Conservation (phyloP, 495 filamentous ascomycete species). For the Arthonia radiata region DNA sequence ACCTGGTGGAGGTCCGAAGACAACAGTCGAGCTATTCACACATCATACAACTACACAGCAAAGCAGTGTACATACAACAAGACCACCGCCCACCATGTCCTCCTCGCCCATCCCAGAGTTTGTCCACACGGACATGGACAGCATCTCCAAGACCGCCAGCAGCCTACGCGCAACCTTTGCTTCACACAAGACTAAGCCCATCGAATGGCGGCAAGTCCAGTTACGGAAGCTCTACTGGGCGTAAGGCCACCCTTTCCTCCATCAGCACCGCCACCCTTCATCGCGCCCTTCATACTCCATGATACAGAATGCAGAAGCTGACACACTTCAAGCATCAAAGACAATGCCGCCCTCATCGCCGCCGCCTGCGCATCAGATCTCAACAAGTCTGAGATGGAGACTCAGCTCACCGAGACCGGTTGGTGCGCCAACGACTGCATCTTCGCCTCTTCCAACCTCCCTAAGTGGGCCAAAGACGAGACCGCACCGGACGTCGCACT, state of each 20-base stretch:
- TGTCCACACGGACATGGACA: slow-evolving; percentile 39
- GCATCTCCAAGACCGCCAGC: slow-evolving; percentile 33
- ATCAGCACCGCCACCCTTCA: no score
- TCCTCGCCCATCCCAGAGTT: no score
- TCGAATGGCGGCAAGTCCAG: slow-evolving; percentile 62
- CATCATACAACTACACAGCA: no score
- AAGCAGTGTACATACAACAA: no score
- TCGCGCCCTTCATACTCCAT: no score
- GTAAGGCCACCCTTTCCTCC: slow-evolving; percentile 21
- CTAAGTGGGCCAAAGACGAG: slow-evolving; percentile 65
- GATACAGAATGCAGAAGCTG: slow-evolving; percentile 1
- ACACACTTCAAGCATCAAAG: slow-evolving; percentile 28
- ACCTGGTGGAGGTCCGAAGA: no score
- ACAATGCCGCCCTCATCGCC: slow-evolving; percentile 41
- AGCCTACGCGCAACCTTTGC: slow-evolving; percentile 37
- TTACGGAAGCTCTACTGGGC: slow-evolving; percentile 88
- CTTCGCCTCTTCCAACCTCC: slow-evolving; percentile 47
- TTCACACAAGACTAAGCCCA: slow-evolving; percentile 52
- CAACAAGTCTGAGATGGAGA: slow-evolving; percentile 44
- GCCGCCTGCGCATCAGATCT: slow-evolving; percentile 54
- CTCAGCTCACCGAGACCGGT: slow-evolving; percentile 39
- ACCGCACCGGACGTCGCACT: slow-evolving; percentile 40
- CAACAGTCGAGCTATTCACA: no score
- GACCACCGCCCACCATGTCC: no score
- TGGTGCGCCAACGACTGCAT: slow-evolving; percentile 61